Conservation (phyloP, 1,284 basidiomycete species). For the Chalciporus piperatoides region DNA sequence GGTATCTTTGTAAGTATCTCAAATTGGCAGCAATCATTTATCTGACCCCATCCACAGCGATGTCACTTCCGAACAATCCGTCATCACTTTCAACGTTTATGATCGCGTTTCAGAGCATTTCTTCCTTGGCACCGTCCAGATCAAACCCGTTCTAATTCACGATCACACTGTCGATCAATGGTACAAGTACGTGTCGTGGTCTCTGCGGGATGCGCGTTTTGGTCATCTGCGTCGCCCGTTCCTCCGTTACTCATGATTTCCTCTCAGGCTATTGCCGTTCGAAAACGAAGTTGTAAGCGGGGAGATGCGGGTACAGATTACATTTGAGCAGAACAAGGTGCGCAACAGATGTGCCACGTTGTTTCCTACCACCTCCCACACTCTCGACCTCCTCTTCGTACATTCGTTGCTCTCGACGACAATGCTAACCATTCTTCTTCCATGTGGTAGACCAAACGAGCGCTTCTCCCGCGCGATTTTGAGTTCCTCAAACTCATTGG, state of each 20-base stretch:
- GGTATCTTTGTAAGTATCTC: constrained; percentile 82
- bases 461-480: constrained; percentile 89
- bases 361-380: constrained; percentile 22
- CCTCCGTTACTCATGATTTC: constrained; percentile 14
- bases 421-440: constrained; percentile 12
- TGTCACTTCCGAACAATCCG: constrained; percentile 88
- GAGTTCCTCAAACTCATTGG: constrained; percentile 99
- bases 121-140: constrained; percentile 89
- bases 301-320: constrained; percentile 93
- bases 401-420: constrained; percentile 21
- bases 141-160: constrained; percentile 86
- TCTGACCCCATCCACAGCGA: constrained; percentile 57
- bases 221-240: background rate
- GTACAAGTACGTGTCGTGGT: constrained; percentile 70
- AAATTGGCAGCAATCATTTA: constrained; percentile 12
- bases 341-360: constrained; percentile 15
- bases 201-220: background rate
- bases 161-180: constrained; percentile 97
- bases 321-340: constrained; percentile 89
- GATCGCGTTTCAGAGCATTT: constrained; percentile 86
- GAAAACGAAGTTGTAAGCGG: constrained; percentile 84
- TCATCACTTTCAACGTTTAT: constrained; percentile 88
- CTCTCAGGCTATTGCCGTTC: constrained; percentile 65
- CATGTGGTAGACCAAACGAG: constrained; percentile 64
- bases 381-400: constrained; percentile 15